phyloP scores from a whole-genome alignment of 2,329 filamentous ascomycete species.

The Beauveria brongniartii region DNA sequence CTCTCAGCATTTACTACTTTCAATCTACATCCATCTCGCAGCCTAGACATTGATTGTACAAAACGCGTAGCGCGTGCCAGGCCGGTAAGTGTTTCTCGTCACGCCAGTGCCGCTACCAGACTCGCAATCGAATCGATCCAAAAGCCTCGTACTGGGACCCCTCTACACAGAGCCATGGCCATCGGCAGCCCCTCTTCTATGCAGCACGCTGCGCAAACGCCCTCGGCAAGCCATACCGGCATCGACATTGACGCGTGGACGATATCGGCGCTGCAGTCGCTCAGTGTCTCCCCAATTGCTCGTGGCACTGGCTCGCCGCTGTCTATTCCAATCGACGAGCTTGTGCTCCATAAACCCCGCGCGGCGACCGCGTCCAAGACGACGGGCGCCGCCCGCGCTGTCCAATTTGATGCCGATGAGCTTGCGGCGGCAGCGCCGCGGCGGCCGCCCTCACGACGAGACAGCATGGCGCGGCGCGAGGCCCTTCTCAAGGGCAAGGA shows the following conservation, averaged over 20 bases:
- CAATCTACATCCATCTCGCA: background rate
- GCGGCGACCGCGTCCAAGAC: constrained; percentile 14
- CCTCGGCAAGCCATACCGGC: constrained; percentile 16
- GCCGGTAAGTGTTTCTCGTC: background rate
- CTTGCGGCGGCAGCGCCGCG: constrained; percentile 23
- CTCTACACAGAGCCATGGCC: constrained; percentile 30
- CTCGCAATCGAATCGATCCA: background rate
- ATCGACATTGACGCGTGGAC: constrained; percentile 64
- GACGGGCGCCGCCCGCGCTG: constrained; percentile 10
- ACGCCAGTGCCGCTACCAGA: background rate
- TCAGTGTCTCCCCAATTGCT: constrained; percentile 46
- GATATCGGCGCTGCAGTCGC: constrained; percentile 45
- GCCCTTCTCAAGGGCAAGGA: constrained; percentile 81
- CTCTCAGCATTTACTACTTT: background rate
- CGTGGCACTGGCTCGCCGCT: constrained; percentile 56
- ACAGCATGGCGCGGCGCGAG: constrained; percentile 57
- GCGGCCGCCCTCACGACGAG: constrained; percentile 42
- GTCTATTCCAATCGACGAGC: constrained; percentile 67
- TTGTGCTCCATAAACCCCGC: constrained; percentile 1
- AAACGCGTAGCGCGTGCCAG: background rate
- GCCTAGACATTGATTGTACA: background rate
- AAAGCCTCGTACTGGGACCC: constrained; percentile 1
- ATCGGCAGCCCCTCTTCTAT: constrained; percentile 47
- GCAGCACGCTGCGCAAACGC: constrained; percentile 23
- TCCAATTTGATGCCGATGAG: constrained; percentile 18